Evolutionary conservation across 805 yeast species (phyloP), one percentile per base, ranked within the genome.

Genomic region (Komagataella pastoris): DNA sequence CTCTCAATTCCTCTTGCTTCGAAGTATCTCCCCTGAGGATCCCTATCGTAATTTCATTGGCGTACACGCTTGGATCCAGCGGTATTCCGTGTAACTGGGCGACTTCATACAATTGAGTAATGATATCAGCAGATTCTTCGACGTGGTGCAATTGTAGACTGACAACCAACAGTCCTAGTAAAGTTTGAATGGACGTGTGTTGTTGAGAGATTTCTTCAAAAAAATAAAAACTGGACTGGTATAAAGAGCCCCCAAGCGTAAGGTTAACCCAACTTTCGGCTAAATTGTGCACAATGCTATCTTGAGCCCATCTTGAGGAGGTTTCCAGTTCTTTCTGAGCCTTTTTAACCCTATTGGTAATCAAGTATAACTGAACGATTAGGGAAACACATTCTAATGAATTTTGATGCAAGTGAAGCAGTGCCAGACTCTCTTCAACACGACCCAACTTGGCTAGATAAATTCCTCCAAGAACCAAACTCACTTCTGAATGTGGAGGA

Each of bases 161-260:
- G 54, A 89, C 73, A 8, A 81, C 84, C 47, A 88, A 75, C 60
- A 88, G 78, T 45, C 85, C 82, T 43, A 78, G 60, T 57, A 85
- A 74, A 17, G 77, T 69, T 58, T 77, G 76, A 17, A 60, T 70
- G 24, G 74, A 66, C 40, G 69, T 63, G 49, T 74, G 71, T 40
- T 79, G 75, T 54, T 85, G 81, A 47, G 88, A 73, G 53, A 85
- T 71, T 67, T 91, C 99, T 66, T 91, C 97, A 64, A 75, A 85
- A 61, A 84, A 82, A 63, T 81, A 85, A 65, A 75, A 75, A 18
- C 72, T 65, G 8, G 75, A 70, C 58, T 73, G 72, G 18, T 60
- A 59, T 14, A 66, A 52, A 7, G 62, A 57, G 56, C 70, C 65
- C 47, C 73, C 75, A 24, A 65, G 60, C 3, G 66, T 62, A 51